These are phyloP conservation scores for Euryodendron excelsum DNA, from an alignment of 148 eudicot species.

Conservation along the genomic window DNA sequence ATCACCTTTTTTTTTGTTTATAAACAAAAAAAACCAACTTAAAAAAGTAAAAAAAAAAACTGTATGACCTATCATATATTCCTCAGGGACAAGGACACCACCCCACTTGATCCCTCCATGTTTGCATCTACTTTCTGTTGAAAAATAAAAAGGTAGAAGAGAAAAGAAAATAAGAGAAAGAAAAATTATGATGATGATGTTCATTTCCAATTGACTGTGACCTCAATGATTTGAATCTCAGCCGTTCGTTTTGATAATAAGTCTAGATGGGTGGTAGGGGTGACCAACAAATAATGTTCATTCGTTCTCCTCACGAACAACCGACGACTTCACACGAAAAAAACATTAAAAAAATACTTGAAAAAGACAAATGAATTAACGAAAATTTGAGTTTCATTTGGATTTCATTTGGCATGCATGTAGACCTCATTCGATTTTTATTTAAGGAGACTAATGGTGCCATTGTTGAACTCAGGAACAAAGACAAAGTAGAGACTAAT, in stretches of 20 bases:
- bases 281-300: constrained; percentile 1
- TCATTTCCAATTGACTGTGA: neutral
- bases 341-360: neutral
- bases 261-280: constrained; percentile 10
- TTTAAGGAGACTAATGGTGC: neutral
- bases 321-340: neutral
- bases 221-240: neutral
- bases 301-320: neutral
- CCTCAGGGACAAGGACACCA: too few species aligned
- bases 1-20: too few species aligned
- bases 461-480: neutral
- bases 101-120: neutral
- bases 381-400: constrained; percentile 17
- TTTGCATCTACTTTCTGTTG: neutral
- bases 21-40: too few species aligned
- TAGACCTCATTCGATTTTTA: constrained; percentile 5
- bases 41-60: too few species aligned
- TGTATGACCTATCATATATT: too few species aligned
- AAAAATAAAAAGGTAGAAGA: neutral
- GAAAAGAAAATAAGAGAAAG: neutral
- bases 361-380: neutral
- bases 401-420: constrained; percentile 5
- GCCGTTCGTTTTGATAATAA: constrained; percentile 19
- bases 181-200: neutral
- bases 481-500: neutral